phyloP scores from a whole-genome alignment of 306 rosid genomes.

The Cicer pinnatifidum region DNA sequence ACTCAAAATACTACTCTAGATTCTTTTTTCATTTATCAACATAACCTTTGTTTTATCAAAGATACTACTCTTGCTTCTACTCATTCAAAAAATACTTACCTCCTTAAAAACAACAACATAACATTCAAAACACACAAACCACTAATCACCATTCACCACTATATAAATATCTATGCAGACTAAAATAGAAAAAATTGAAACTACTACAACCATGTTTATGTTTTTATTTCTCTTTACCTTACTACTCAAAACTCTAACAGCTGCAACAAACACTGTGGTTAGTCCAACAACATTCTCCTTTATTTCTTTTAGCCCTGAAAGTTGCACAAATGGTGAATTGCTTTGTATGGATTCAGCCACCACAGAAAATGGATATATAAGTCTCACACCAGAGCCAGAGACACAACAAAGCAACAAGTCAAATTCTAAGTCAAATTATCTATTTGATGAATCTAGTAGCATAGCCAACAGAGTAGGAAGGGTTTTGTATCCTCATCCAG shows the following conservation, averaged over 20 bases:
- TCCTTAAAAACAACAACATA: conserved; percentile 35
- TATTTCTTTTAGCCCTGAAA: conserved; percentile 52
- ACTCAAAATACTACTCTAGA: conserved; percentile 11
- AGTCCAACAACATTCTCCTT: conserved; percentile 51
- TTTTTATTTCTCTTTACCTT: conserved; percentile 42
- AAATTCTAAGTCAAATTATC: conserved; percentile 39
- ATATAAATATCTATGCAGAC: conserved; percentile 30
- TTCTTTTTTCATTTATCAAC: too few species aligned
- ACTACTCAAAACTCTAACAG: conserved; percentile 38
- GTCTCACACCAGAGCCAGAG: conserved; percentile 60
- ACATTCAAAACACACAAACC: conserved; percentile 39
- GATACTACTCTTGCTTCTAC: not conserved
- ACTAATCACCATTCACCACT: conserved; percentile 21
- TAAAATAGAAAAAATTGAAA: not conserved
- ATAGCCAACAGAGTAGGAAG: conserved; percentile 50
- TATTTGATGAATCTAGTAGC: not conserved
- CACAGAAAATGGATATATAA: conserved; percentile 50
- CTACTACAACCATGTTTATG: conserved; percentile 40
- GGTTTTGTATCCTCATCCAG: conserved; percentile 52
- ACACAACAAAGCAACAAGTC: conserved; percentile 41
- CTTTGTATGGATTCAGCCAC: conserved; percentile 66
- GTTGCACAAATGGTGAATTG: conserved; percentile 54
- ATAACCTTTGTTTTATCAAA: too few species aligned
- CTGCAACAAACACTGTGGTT: conserved; percentile 30
- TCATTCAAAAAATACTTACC: conserved; percentile 32